Conservation (phyloP, 306 rosid species). For the Cucurbita moschata region DNA sequence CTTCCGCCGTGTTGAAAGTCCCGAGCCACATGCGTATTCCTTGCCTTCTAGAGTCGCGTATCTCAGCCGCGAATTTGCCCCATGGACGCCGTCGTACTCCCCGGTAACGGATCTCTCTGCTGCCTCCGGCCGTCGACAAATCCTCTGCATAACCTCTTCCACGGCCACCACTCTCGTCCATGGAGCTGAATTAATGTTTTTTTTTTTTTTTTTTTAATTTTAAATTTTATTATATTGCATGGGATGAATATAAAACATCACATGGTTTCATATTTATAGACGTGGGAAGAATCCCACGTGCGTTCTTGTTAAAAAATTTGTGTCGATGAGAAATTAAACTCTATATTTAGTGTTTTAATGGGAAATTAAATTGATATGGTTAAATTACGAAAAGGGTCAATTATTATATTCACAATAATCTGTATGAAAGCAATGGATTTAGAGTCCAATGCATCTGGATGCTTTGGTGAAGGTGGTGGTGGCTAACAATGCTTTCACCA, state of each 20-base stretch:
- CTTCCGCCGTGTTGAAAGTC: conserved; percentile 81
- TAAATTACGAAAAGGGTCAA: background rate
- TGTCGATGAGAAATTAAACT: no score
- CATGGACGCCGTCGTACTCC: conserved; percentile 73
- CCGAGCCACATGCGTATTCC: conserved; percentile 76
- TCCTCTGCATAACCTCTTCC: background rate
- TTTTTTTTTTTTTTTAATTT: background rate
- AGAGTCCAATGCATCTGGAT: background rate
- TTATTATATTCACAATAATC: background rate
- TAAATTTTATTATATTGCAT: background rate
- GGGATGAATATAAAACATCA: background rate
- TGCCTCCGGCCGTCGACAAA: background rate
- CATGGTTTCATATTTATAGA: background rate
- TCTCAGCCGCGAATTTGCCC: conserved; percentile 95
- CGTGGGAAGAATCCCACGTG: background rate
- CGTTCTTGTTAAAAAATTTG: background rate
- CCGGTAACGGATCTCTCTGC: conserved; percentile 22
- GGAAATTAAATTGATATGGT: background rate
- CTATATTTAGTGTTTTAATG: no score
- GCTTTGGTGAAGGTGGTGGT: background rate
- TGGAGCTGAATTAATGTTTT: background rate
- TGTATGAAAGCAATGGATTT: background rate
- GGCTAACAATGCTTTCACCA: background rate
- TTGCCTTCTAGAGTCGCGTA: conserved; percentile 61
- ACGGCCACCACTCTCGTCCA: background rate